Percentiles rank a stretch among this genome's conserved stretches.
phyloP scores from a whole-genome alignment of 352 stramenopile species.

The Discostella stelligera region DNA sequence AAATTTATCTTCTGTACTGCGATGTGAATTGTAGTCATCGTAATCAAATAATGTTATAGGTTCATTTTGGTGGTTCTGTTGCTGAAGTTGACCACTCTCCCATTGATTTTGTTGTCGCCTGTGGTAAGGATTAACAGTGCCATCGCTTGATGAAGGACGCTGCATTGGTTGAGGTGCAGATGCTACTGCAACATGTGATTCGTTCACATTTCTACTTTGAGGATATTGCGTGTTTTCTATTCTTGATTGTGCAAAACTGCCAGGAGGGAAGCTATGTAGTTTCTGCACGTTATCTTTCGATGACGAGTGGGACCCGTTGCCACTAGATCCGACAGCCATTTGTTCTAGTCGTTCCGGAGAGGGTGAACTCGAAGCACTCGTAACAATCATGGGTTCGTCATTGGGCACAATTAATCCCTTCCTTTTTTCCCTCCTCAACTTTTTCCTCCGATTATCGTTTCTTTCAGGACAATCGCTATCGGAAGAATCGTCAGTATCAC shows the following conservation, averaged over 20 bases:
- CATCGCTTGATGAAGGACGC: slow-evolving; percentile 6
- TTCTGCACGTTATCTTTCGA: slow-evolving; percentile 4
- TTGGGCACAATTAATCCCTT: not conserved
- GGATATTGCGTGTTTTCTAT: not conserved
- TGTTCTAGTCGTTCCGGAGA: slow-evolving; percentile 18
- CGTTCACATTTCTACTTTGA: slow-evolving; percentile 2
- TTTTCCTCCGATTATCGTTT: slow-evolving; percentile 7
- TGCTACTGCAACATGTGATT: not conserved
- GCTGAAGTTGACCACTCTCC: slow-evolving; percentile 36
- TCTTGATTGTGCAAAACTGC: not conserved
- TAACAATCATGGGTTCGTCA: slow-evolving; percentile 25
- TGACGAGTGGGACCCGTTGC: not conserved
- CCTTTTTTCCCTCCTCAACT: slow-evolving; percentile 25
- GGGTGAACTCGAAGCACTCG: slow-evolving; percentile 28
- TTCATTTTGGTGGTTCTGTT: slow-evolving; percentile 58
- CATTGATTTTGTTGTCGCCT: slow-evolving; percentile 29
- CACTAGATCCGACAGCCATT: slow-evolving; percentile 2
- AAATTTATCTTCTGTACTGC: slow-evolving; percentile 1
- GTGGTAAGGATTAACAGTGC: not conserved
- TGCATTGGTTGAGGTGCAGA: not conserved
- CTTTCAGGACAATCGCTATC: slow-evolving; percentile 16
- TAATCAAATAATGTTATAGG: slow-evolving; percentile 44
- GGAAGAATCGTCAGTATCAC: slow-evolving; percentile 29
- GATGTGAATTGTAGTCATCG: slow-evolving; percentile 35
- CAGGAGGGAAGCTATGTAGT: slow-evolving; percentile 1